Conservation (phyloP, 306 rosid species). For the Pterocarpus macrocarpus region DNA sequence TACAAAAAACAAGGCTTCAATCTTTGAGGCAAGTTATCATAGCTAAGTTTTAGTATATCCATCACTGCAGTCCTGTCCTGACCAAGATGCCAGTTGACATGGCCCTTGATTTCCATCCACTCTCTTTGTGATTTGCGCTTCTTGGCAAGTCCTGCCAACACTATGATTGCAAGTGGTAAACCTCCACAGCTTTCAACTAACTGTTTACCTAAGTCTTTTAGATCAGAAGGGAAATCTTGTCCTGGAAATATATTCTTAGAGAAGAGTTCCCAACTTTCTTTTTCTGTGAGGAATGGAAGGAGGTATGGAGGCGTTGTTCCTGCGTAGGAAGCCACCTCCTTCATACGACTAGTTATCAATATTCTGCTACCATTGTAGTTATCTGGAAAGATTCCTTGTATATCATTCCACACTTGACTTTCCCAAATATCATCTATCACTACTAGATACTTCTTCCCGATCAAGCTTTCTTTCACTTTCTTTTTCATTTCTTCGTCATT, state of each 20-base stretch:
- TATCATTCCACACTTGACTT: not conserved
- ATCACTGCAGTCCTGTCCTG: not conserved
- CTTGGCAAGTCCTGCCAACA: not conserved
- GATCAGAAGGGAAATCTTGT: not conserved
- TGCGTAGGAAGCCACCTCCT: not conserved
- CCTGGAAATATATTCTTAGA: not conserved
- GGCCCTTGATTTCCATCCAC: not conserved
- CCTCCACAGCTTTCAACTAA: not conserved
- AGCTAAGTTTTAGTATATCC: not conserved
- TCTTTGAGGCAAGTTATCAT: not conserved
- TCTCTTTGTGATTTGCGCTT: not conserved
- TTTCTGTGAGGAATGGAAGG: not conserved
- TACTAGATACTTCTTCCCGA: not conserved
- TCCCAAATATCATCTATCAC: constrained; percentile 22
- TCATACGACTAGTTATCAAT: not conserved
- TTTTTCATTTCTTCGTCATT: not conserved
- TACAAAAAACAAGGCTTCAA: not conserved
- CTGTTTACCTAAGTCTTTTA: not conserved
- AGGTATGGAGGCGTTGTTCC: not conserved
- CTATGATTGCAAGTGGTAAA: not conserved
- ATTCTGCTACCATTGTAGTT: not conserved
- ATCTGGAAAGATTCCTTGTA: not conserved
- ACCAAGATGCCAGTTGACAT: not conserved
- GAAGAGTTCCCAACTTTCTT: constrained; percentile 19
- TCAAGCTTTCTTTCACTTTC: not conserved